These are phyloP conservation scores for Pythium volutum DNA, from an alignment of 352 stramenopile species.

Conservation along the genomic window DNA sequence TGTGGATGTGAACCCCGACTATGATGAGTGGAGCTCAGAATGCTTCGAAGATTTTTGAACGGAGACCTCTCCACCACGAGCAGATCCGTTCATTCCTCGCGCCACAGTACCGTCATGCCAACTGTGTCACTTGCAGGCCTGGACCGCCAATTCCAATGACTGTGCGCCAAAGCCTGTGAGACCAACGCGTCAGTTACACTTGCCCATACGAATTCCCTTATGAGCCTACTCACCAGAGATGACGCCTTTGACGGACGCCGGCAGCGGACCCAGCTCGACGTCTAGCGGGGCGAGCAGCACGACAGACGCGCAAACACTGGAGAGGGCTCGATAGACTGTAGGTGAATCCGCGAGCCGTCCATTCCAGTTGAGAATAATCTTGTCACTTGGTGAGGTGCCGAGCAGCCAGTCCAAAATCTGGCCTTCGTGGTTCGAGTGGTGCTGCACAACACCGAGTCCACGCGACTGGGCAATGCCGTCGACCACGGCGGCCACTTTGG, in stretches of 20 bases:
- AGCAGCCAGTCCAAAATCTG: slow-evolving; percentile 36
- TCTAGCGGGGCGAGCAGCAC: slow-evolving; percentile 33
- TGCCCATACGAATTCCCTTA: too few relatives aligned
- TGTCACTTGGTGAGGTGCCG: slow-evolving; percentile 2
- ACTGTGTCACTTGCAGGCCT: slow-evolving; percentile 11
- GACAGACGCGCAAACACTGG: slow-evolving; percentile 29
- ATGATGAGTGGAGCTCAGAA: too few relatives aligned
- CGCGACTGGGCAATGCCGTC: background rate
- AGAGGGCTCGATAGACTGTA: slow-evolving; percentile 30
- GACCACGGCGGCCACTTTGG: slow-evolving; percentile 1
- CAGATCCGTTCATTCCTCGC: too few relatives aligned
- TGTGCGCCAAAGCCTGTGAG: slow-evolving; percentile 8
- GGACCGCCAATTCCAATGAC: slow-evolving; percentile 14
- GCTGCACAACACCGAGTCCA: slow-evolving; percentile 5
- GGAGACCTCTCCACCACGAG: too few relatives aligned
- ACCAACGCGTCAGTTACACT: background rate
- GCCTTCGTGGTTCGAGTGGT: slow-evolving; percentile 33
- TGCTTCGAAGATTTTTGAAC: too few relatives aligned
- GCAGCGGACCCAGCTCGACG: slow-evolving; percentile 32
- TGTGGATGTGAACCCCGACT: too few relatives aligned
- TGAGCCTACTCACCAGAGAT: slow-evolving; percentile 34
- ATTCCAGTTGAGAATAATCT: slow-evolving; percentile 47
- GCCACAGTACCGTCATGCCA: too few relatives aligned
- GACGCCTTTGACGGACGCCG: slow-evolving; percentile 33
- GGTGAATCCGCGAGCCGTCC: slow-evolving; percentile 33